phyloP scores from a whole-genome alignment of 1,284 basidiomycete species.

The Mycena sp. region DNA sequence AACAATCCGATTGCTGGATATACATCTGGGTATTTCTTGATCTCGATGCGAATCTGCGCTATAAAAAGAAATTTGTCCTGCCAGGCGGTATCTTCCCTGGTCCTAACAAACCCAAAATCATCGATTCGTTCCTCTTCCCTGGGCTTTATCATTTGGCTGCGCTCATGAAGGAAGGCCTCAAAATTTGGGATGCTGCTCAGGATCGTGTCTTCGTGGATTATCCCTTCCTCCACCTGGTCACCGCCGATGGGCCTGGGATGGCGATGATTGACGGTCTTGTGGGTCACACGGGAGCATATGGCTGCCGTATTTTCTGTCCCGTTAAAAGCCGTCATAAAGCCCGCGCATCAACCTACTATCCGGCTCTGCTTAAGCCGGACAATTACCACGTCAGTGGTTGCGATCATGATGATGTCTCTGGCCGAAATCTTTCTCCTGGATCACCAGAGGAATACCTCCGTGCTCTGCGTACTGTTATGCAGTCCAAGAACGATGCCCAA shows the following conservation, averaged over 20 bases:
- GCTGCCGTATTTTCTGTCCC: conserved; percentile 33
- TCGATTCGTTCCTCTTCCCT: conserved; percentile 6
- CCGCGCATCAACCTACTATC: conserved; percentile 32
- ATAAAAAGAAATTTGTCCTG: conserved; percentile 16
- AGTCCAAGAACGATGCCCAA: conserved; percentile 13
- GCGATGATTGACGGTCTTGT: background rate
- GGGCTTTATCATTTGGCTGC: conserved; percentile 6
- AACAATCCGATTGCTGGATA: conserved; percentile 25
- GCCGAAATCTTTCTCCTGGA: conserved; percentile 11
- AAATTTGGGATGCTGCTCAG: background rate
- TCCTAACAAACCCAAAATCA: background rate
- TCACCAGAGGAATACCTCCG: conserved; percentile 16
- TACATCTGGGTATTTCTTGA: conserved; percentile 16
- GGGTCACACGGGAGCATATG: conserved; percentile 6
- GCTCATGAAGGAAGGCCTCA: background rate
- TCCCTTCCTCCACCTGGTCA: background rate
- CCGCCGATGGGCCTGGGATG: conserved; percentile 16
- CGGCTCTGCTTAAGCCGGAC: conserved; percentile 31
- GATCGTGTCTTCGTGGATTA: background rate
- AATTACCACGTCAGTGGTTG: conserved; percentile 30
- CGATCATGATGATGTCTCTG: conserved; percentile 23
- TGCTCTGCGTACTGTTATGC: conserved; percentile 16
- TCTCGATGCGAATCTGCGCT: background rate
- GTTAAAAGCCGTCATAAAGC: conserved; percentile 40
- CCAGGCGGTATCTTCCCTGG: conserved; percentile 11